These are phyloP conservation scores for Microstegium vimineum DNA, from an alignment of 176 grass and related monocot genomes.

Conservation along the genomic window DNA sequence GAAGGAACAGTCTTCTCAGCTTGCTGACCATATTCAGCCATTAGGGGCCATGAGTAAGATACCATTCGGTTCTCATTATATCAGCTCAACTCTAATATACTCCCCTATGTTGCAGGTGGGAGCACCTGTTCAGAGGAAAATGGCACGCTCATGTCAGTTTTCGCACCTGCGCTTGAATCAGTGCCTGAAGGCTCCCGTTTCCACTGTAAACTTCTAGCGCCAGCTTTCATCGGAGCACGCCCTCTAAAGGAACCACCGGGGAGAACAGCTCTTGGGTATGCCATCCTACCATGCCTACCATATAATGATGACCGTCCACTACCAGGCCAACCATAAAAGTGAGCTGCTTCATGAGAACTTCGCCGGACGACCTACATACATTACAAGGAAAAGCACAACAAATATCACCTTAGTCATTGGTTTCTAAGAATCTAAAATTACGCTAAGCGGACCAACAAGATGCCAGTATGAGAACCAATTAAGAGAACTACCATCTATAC, in stretches of 20 bases:
- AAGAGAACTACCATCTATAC: not conserved
- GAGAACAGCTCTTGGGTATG: conserved; percentile 58
- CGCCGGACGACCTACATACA: conserved; percentile 65
- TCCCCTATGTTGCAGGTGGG: conserved; percentile 37
- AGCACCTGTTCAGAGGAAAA: conserved; percentile 47
- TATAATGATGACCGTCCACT: conserved; percentile 42
- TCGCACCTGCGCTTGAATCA: conserved; percentile 32
- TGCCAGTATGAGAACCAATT: not conserved
- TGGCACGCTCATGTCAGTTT: conserved; percentile 40
- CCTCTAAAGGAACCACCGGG: conserved; percentile 50
- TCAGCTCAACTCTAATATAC: conserved; percentile 27
- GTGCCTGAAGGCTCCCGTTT: conserved; percentile 58
- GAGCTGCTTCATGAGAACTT: conserved; percentile 86
- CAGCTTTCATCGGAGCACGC: conserved; percentile 55
- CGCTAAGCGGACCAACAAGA: not conserved
- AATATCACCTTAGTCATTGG: not conserved
- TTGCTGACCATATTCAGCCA: conserved; percentile 20
- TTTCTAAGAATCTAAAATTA: not conserved
- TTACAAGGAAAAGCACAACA: conserved; percentile 3
- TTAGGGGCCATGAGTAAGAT: not conserved
- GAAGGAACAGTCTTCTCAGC: conserved; percentile 19
- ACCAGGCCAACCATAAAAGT: conserved; percentile 69
- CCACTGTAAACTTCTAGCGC: conserved; percentile 95
- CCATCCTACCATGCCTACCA: conserved; percentile 53
- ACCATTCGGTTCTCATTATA: conserved; percentile 22